These are phyloP conservation scores for Aspergillus sp. DNA, from an alignment of 2,329 filamentous ascomycete genomes.

Conservation along the genomic window DNA sequence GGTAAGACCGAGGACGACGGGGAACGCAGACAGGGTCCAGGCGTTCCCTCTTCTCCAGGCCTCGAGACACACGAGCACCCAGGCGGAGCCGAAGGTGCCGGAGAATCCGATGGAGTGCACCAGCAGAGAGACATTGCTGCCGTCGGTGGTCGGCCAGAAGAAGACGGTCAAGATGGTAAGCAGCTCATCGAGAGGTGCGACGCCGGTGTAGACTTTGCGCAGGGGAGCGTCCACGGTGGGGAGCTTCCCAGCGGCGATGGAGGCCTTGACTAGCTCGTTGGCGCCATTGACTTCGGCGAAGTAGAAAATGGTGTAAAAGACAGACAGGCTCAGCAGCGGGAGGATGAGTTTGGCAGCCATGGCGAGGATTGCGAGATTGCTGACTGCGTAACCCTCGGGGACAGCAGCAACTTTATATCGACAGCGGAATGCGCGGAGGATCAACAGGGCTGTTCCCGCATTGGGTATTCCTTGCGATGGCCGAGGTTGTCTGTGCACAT, in stretches of 20 bases:
- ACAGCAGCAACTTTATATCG: neutral
- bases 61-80: conserved; percentile 47
- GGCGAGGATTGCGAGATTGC: neutral
- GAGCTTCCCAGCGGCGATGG: conserved; percentile 25
- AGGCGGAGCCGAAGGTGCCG: conserved; percentile 43
- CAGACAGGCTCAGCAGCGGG: conserved; percentile 31
- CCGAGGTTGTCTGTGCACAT: neutral
- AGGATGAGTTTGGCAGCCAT: conserved; percentile 24
- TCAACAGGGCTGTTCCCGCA: neutral
- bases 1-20: conserved; percentile 38
- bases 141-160: conserved; percentile 43
- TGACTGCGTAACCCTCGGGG: neutral
- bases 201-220: conserved; percentile 34
- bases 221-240: conserved; percentile 28
- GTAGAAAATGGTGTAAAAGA: conserved; percentile 35
- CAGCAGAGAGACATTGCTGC: conserved; percentile 33
- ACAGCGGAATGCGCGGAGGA: neutral
- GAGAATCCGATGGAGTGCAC: conserved; percentile 42
- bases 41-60: conserved; percentile 46
- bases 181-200: conserved; percentile 32
- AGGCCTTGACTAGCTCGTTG: conserved; percentile 18
- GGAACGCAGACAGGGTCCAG: conserved; percentile 41
- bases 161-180: conserved; percentile 36
- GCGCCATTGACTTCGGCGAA: conserved; percentile 35
- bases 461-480: neutral